Conservation (phyloP, 2,329 filamentous ascomycete genomes). For the Colletotrichum camelliae region DNA sequence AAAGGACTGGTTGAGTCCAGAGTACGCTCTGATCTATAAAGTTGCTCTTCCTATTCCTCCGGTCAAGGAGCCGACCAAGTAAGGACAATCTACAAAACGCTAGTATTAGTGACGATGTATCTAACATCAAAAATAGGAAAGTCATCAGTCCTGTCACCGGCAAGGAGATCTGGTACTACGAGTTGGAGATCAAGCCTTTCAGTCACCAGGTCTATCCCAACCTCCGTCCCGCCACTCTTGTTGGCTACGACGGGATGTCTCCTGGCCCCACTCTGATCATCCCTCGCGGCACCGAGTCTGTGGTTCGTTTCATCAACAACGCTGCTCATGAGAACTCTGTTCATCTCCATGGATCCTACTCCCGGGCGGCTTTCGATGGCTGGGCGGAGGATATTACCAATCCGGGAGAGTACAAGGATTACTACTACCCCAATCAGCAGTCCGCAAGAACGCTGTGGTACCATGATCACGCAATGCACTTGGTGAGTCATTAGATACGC, state of each 20-base stretch:
- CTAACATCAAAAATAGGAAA: constrained; percentile 20
- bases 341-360: constrained; percentile 62
- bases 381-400: constrained; percentile 58
- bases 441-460: constrained; percentile 62
- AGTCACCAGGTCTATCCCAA: constrained; percentile 41
- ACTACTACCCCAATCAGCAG: constrained; percentile 65
- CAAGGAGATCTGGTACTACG: constrained; percentile 39
- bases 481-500: neutral
- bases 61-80: constrained; percentile 45
- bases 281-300: constrained; percentile 48
- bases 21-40: constrained; percentile 27
- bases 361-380: constrained; percentile 47
- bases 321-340: constrained; percentile 48
- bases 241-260: constrained; percentile 53
- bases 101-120: neutral
- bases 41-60: constrained; percentile 49
- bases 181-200: constrained; percentile 39
- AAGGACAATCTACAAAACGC: constrained; percentile 16
- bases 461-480: constrained; percentile 49
- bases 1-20: constrained; percentile 26
- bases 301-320: constrained; percentile 57
- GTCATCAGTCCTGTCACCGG: constrained; percentile 39
- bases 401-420: constrained; percentile 63
- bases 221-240: constrained; percentile 29
- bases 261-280: constrained; percentile 56